phyloP scores from a whole-genome alignment of 2,329 filamentous ascomycete genomes.

The Fusarium sp. region DNA sequence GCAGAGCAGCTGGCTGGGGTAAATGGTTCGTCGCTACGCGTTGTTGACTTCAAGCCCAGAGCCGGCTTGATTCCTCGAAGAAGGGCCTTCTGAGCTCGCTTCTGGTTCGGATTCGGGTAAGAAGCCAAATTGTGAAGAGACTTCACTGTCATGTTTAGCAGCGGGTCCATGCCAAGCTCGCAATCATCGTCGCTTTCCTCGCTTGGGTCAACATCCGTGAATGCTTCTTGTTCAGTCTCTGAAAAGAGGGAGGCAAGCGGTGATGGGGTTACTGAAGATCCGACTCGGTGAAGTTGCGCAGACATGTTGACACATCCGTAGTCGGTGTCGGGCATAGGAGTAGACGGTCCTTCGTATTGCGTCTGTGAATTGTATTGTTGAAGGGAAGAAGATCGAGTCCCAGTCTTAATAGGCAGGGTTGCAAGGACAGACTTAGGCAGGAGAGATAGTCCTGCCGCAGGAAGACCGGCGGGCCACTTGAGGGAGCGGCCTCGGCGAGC shows the following conservation, averaged over 20 bases:
- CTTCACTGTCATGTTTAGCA: slow-evolving; percentile 59
- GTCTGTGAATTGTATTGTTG: slow-evolving; percentile 65
- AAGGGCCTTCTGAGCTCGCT: slow-evolving; percentile 61
- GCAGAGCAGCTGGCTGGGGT: slow-evolving; percentile 14
- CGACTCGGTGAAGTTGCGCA: slow-evolving; percentile 42
- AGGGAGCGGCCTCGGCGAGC: slow-evolving; percentile 61
- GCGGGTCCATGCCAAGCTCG: slow-evolving; percentile 47
- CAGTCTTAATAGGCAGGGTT: slow-evolving; percentile 50
- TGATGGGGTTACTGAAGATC: slow-evolving; percentile 45
- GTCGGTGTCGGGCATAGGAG: slow-evolving; percentile 50
- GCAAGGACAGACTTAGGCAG: slow-evolving; percentile 54
- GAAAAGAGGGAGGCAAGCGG: slow-evolving; percentile 36
- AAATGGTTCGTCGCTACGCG: slow-evolving; percentile 25
- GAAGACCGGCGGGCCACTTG: slow-evolving; percentile 53
- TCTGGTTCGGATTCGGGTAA: slow-evolving; percentile 66
- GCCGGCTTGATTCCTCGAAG: slow-evolving; percentile 48
- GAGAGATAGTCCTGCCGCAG: slow-evolving; percentile 49
- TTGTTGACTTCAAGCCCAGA: slow-evolving; percentile 22
- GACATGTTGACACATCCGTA: slow-evolving; percentile 46
- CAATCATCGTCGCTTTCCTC: slow-evolving; percentile 49
- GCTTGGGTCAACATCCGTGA: slow-evolving; percentile 41
- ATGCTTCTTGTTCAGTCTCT: slow-evolving; percentile 29
- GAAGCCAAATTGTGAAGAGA: slow-evolving; percentile 66
- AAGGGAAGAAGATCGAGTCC: slow-evolving; percentile 33
- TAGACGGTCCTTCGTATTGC: slow-evolving; percentile 64